Base-by-base conservation (phyloP, 2,329 filamentous ascomycete genomes). In the Pestalotiopsis fici region DNA sequence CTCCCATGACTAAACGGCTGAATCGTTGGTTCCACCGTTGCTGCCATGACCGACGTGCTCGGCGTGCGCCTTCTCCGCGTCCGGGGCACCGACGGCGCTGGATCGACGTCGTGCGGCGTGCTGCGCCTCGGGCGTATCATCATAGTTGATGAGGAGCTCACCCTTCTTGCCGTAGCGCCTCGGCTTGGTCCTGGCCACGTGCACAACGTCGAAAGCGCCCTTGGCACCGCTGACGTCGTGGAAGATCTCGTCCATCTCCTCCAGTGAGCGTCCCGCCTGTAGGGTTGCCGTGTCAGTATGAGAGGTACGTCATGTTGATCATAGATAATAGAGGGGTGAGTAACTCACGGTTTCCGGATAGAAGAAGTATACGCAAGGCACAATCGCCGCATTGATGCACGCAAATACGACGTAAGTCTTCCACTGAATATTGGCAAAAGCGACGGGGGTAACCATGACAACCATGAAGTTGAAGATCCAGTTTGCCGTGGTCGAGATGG, bases 391-490 rank as follows among this genome's bases (percentile, higher is more conserved):
- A 35, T 65, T 65, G 12, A 65, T 59, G 23, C 31, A 25, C 5
- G 65, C 65, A 15, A 66, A 66, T 2, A 66, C 59, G 18, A 66
- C 47, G 43, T 66, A 66, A 2, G 65, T 66, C 25, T 50, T 47
- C 54, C 56, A 66, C 23, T 55, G 43, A 39, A 66, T 66, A 43
- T 61, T 54, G 3, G 37, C 65, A 35, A 66, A 61, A 9, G 59
- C 43, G n/a, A 66, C 50, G 11, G 64, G 64, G 6, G 55, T 59
- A 1, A 65, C 55, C 55, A 59, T 57, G 13, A 65, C 64, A 7
- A 65, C 64, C 62, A 65, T 65, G 1, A 79, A 70, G 3, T 76
- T 75, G 11, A 77, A 70, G 6, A 67, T 55, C 67, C 65, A 69
- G 43, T 69, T 67, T 27, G 65, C 65, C 9, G 67, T 61, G 11